These are phyloP conservation scores for Cercospora sp. DNA, from an alignment of 2,329 filamentous ascomycete genomes.

Conservation along the genomic window DNA sequence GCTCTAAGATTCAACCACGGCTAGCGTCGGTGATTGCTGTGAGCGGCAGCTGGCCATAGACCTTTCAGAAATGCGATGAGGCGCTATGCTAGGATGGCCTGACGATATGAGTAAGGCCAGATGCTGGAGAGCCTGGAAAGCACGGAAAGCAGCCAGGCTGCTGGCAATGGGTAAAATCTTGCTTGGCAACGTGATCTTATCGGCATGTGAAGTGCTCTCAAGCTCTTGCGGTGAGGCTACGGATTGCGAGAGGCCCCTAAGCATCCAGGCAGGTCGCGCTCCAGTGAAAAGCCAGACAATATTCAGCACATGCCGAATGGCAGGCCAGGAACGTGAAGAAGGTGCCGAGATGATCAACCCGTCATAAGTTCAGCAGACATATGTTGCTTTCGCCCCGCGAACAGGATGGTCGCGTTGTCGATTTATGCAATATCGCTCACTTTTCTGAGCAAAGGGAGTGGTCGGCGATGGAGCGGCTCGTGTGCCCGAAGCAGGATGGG, in stretches of 20 bases:
- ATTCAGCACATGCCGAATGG: neutral
- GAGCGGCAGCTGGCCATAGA: neutral
- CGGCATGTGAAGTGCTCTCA: neutral
- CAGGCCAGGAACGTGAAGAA: neutral
- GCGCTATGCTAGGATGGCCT: neutral
- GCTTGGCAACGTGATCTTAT: neutral
- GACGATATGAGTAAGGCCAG: neutral
- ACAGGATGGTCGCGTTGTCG: neutral
- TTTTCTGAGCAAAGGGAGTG: neutral
- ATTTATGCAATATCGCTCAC: neutral
- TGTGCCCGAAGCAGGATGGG: neutral
- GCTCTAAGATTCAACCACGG: constrained; percentile 5
- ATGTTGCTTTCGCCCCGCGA: neutral
- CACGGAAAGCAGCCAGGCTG: neutral
- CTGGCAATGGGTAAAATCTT: neutral
- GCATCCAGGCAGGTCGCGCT: neutral
- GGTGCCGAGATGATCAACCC: neutral
- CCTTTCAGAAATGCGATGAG: neutral
- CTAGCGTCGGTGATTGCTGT: constrained; percentile 3
- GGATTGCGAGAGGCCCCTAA: neutral
- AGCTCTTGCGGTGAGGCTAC: neutral
- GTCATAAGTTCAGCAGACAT: neutral
- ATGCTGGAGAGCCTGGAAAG: neutral
- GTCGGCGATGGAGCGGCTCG: neutral
- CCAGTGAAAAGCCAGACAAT: neutral